phyloP scores from a whole-genome alignment of 148 eudicot species.

The Diospyros kaki region DNA sequence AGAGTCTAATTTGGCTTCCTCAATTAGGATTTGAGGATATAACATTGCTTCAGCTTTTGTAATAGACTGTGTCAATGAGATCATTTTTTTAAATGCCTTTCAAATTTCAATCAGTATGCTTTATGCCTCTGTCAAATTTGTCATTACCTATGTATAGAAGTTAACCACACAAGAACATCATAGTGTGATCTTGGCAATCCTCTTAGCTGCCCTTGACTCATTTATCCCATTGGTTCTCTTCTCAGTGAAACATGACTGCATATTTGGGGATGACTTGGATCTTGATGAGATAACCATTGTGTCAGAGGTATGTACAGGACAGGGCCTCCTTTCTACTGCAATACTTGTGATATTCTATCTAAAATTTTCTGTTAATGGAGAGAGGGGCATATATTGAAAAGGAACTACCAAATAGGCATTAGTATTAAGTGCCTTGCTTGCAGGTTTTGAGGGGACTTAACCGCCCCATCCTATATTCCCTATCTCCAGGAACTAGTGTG shows the following conservation, averaged over 20 bases:
- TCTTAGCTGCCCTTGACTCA: not conserved
- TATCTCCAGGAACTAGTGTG: slow-evolving; percentile 90
- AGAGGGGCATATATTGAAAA: not conserved
- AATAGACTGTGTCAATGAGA: not conserved
- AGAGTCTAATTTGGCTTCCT: too few species aligned
- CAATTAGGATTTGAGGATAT: not conserved
- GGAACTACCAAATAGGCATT: not conserved
- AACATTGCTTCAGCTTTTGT: not conserved
- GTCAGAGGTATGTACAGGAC: slow-evolving; percentile 55
- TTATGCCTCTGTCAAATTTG: not conserved
- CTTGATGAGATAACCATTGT: slow-evolving; percentile 68
- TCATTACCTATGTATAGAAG: not conserved
- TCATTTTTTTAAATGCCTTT: not conserved
- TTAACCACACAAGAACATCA: not conserved
- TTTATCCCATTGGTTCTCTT: slow-evolving; percentile 13
- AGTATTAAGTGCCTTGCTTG: slow-evolving; percentile 12
- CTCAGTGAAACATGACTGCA: slow-evolving; percentile 94
- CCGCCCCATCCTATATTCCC: slow-evolving; percentile 66
- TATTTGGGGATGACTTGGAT: slow-evolving; percentile 87
- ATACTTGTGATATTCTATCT: slow-evolving; percentile 1
- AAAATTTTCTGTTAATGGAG: slow-evolving; percentile 5
- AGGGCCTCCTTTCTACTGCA: not conserved
- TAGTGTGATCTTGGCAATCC: not conserved
- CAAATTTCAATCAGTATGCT: not conserved
- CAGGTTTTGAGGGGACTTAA: slow-evolving; percentile 57